Conservation (phyloP, 2,329 filamentous ascomycete species). For the Didymella keratinophila region DNA sequence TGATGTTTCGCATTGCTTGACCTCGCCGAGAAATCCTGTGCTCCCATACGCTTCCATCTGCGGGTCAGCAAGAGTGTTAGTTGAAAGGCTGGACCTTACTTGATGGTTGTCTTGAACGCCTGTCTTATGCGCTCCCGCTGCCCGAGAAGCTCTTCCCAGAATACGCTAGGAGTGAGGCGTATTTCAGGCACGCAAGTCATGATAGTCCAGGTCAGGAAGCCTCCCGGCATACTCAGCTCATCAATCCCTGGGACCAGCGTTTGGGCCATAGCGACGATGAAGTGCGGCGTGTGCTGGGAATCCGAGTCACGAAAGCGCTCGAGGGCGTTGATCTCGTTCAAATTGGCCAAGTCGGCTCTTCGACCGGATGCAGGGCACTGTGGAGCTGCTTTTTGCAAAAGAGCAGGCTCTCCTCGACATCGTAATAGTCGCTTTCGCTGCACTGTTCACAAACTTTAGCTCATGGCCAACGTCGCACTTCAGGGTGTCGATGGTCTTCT, state of each 20-base stretch:
- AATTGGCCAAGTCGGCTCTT: neutral
- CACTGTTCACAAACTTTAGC: too few species aligned
- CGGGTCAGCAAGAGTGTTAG: neutral
- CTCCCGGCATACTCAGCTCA: neutral
- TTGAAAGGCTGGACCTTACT: neutral
- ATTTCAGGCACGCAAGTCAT: slow-evolving; percentile 2
- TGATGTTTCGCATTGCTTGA: neutral
- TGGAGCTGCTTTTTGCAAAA: neutral
- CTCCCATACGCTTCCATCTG: neutral
- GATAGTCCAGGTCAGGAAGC: neutral
- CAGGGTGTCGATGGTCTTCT: neutral
- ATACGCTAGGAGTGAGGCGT: neutral
- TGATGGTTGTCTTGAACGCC: slow-evolving; percentile 1
- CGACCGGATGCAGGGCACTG: neutral
- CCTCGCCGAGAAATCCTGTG: neutral
- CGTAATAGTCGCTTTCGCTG: too few species aligned
- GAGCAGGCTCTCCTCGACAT: neutral
- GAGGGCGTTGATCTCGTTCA: slow-evolving; percentile 1
- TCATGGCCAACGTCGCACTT: neutral
- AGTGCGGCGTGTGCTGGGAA: neutral
- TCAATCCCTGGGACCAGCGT: neutral
- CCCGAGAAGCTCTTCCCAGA: neutral
- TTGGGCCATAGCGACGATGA: neutral
- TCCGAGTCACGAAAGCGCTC: neutral
- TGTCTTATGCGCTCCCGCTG: neutral